Conservation (phyloP, 305 asterid genomes). For the Fraxinus baroniana region DNA sequence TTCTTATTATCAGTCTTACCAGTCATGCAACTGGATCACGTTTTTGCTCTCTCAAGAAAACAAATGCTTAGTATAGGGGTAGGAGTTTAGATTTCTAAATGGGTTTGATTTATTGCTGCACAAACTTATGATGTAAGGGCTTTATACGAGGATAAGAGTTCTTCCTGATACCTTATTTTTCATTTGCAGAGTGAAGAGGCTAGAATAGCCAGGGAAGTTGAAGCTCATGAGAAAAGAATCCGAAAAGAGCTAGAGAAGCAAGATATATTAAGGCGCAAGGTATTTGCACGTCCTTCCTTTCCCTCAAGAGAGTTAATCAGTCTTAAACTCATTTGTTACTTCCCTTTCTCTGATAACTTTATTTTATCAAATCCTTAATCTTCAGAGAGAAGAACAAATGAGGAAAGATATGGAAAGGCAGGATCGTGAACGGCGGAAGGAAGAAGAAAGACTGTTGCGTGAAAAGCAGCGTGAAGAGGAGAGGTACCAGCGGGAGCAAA, state of each 20-base stretch:
- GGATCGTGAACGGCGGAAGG: slow-evolving; percentile 77
- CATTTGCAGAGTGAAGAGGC: slow-evolving; percentile 71
- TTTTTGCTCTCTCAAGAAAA: not conserved
- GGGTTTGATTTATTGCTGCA: not conserved
- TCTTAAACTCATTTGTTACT: not conserved
- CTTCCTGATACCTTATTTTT: slow-evolving; percentile 9
- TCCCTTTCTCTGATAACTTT: slow-evolving; percentile 18
- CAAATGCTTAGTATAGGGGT: not conserved
- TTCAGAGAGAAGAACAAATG: slow-evolving; percentile 80
- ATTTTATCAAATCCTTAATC: slow-evolving; percentile 8
- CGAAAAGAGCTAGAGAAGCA: slow-evolving; percentile 90
- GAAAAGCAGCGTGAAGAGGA: slow-evolving; percentile 91
- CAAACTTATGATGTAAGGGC: not conserved
- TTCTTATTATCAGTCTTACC: not conserved
- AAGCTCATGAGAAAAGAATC: slow-evolving; percentile 83
- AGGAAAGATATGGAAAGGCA: slow-evolving; percentile 87
- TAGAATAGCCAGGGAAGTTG: slow-evolving; percentile 81
- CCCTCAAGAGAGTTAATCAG: not conserved
- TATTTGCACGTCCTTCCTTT: slow-evolving; percentile 22
- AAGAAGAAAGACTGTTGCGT: slow-evolving; percentile 79
- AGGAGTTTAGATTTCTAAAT: not conserved
- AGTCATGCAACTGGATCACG: not conserved
- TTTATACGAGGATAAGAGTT: slow-evolving; percentile 18
- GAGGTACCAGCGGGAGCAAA: slow-evolving; percentile 70
- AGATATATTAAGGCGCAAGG: slow-evolving; percentile 76